Conservation (phyloP, 139 green algal genomes). For the Asterochloris erici region DNA sequence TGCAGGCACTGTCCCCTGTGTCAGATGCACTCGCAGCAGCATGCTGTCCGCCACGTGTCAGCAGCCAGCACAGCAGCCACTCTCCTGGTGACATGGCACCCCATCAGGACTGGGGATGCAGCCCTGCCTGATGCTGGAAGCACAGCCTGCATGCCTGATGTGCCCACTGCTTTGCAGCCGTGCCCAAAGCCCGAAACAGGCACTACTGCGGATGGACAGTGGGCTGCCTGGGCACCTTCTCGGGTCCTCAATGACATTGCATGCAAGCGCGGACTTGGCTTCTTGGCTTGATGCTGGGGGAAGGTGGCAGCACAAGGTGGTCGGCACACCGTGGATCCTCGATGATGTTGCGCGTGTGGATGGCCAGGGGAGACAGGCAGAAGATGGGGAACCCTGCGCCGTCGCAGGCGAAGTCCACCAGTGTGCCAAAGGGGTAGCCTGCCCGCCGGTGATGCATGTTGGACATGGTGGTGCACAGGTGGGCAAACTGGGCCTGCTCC, state of each 20-base stretch:
- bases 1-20: conserved; percentile 14
- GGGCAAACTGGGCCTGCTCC: conserved; percentile 81
- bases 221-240: too few species aligned
- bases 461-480: conserved; percentile 96
- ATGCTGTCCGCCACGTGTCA: too few species aligned
- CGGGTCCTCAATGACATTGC: too few species aligned
- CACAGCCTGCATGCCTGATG: too few species aligned
- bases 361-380: conserved; percentile 75
- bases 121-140: too few species aligned
- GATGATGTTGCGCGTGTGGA: conserved; percentile 83
- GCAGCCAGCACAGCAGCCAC: too few species aligned
- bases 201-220: too few species aligned
- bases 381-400: conserved; percentile 83
- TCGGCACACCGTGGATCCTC: conserved; percentile 48
- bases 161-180: too few species aligned
- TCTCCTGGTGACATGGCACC: too few species aligned
- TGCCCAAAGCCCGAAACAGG: too few species aligned
- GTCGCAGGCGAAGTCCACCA: conserved; percentile 96
- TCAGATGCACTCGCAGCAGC: conserved; percentile 46
- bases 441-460: conserved; percentile 94
- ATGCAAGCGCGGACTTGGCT: too few species aligned
- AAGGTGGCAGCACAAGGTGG: conserved; percentile 17
- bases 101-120: too few species aligned
- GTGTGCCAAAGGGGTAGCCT: conserved; percentile 95
- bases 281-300: conserved; percentile 27